Evolutionary conservation across 2,329 filamentous ascomycete species (phyloP), one percentile per base, ranked within the genome.

Genomic region (Tolypocladium cylindrosporum): DNA sequence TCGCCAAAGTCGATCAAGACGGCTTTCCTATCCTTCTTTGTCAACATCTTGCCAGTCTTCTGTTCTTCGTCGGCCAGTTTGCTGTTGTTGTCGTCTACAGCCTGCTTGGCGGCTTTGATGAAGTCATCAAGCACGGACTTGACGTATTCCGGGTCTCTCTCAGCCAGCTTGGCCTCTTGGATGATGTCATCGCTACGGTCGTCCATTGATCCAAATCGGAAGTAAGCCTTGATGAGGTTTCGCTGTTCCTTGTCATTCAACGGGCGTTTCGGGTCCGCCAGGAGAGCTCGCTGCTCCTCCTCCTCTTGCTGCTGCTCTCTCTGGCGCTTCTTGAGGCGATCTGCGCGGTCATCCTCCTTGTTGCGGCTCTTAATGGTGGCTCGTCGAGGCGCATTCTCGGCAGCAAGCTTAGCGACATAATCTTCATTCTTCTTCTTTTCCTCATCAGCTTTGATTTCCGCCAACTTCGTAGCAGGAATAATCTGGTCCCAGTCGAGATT

Each of bases 1-100:
- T 92, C 91, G 52, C 89, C 87, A 73, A 92, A 96, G 69, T 97
- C 92, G 66, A 99, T 97, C 51, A 99, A 78, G 21, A 99, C 90
- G 0, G 94, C 94, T 74, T 99, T 99, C 73, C 91, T 91, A 70
- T 99, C 94, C 72, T 99, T 99, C 77, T 97, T 97, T 0, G 93
- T 96, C 57, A 95, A 75, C 2, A 86, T 81, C 70, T 94, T 95
- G 68, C 90, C 90, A 0, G 83, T 81, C 62, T 88, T 85, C 71
- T 94, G 90, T 65, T 96, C 91, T 67, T 91, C 90, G 61, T 88
- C 86, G 40, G 91, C 83, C 21, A 95, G 80, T 59, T 84, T 84
- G 27, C 87, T 86, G 61, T 83, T 88, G 64, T 91, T 88, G 40
- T 79, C 79, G 9, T 86, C 83, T 55, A 88, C 79, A 10, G 84